Base-by-base conservation (phyloP, 23 red algal species). In the Gracilaria gracilis region DNA sequence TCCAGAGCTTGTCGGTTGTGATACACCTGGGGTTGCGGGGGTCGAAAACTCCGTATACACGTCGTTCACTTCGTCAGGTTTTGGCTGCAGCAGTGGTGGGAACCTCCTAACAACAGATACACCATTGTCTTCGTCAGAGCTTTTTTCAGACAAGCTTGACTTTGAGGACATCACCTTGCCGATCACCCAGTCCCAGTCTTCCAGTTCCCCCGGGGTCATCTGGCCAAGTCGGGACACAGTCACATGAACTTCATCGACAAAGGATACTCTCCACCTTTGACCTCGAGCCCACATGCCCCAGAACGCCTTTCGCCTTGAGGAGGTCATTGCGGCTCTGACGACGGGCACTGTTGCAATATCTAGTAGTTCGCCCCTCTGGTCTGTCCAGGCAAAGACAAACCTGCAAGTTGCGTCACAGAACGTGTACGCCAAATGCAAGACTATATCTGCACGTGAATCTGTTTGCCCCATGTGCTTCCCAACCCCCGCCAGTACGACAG, bases 171-270 rank as follows among this genome's bases (percentile, higher is more conserved):
- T 84, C 13, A 92, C 78, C 84, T 84, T 92, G 0, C 54, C 54
- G 28, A 92, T 74, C 24, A 92, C 89, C 89, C 79, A 92, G 23
- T 92, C 79, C 89, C 89, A 92, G 36, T 92, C 89, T 1, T 70
- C 55, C 54, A 84, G 38, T 77, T 92, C 89, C 1, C 67, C 80
- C 49, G 47, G 6, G 25, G 48, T 28, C 77, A 92, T 71, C 19
- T 57, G 35, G 39, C 89, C 89, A 74, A 84, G 33, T 19, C 80
- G 80, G 35, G 61, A 50, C 28, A 92, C 57, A 36, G 89, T 92
- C 37, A 51, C 77, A 76, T 84, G 80, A n/a, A 84, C 69, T 38
- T 92, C 79, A 8, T 83, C 48, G 47, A 92, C 89, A 36, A 84
- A 92, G 5, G 89, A 64, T 75, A 92, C 64, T 53, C 73, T 73